Conservation (phyloP, 116 monocot species). For the Phalaenopsis hybrid region DNA sequence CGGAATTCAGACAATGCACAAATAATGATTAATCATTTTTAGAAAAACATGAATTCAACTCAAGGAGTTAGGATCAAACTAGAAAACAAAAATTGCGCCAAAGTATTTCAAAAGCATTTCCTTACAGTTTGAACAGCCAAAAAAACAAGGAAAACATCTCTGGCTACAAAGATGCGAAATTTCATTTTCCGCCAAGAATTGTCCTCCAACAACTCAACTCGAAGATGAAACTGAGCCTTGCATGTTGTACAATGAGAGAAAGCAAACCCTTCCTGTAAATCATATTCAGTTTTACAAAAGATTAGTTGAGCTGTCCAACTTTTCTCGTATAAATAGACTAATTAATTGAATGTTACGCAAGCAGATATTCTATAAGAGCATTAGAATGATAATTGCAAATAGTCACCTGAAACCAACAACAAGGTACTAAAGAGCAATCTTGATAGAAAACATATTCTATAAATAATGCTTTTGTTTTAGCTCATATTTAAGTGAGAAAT, state of each 20-base stretch:
- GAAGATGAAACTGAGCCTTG: constrained; percentile 91
- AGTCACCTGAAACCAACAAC: background rate
- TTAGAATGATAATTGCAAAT: background rate
- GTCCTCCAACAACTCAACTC: constrained; percentile 66
- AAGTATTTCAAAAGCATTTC: background rate
- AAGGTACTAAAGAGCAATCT: background rate
- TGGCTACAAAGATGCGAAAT: constrained; percentile 82
- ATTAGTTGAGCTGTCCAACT: constrained; percentile 5
- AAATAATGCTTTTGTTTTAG: background rate
- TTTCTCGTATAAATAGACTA: background rate
- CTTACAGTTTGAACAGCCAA: constrained; percentile 88
- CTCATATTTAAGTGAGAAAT: background rate
- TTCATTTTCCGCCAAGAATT: constrained; percentile 72
- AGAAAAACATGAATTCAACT: background rate
- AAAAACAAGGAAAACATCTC: constrained; percentile 90
- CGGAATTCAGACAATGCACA: background rate
- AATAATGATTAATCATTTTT: background rate
- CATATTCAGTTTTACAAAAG: background rate
- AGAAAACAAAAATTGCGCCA: background rate
- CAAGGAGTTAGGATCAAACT: background rate
- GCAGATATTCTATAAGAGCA: background rate
- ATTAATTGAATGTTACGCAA: background rate
- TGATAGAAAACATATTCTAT: background rate
- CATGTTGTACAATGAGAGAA: constrained; percentile 99
- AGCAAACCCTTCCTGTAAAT: constrained; percentile 91